Evolutionary conservation across 371 early-diverging fungal species (phyloP).

Genomic region (Mortierella sp.): DNA sequence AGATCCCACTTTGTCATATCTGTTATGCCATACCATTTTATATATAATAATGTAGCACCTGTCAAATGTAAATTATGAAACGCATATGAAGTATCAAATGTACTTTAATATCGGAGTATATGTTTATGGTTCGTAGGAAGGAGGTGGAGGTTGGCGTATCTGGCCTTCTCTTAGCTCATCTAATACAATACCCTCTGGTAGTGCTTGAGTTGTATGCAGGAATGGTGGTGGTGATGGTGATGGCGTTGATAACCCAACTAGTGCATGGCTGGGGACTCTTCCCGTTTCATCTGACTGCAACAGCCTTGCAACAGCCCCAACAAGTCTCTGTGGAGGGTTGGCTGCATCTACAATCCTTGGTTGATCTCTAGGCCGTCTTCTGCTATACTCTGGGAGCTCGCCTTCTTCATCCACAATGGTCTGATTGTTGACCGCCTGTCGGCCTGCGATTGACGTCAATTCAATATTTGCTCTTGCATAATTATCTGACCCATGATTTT

Average conservation of each 20-base stretch:
- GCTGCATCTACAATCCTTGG: slow-evolving; percentile 9
- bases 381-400: slow-evolving; percentile 12
- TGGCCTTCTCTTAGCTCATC: background rate
- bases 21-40: background rate
- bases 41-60: too few relatives aligned
- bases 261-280: background rate
- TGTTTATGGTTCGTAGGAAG: background rate
- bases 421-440: background rate
- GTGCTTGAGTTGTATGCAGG: background rate
- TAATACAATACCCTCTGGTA: background rate
- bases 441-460: background rate
- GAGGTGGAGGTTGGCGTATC: background rate
- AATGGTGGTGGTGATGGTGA: background rate
- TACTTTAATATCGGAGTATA: too few relatives aligned
- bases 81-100: background rate
- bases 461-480: background rate
- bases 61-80: background rate
- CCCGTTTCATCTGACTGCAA: slow-evolving; percentile 9
- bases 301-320: slow-evolving; percentile 14
- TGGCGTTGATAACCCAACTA: background rate
- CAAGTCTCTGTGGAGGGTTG: slow-evolving; percentile 11
- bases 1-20: background rate
- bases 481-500: background rate
- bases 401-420: slow-evolving; percentile 1
- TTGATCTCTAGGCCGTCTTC: slow-evolving; percentile 10